Conservation (phyloP, 345 rosid species). For the Isatis tinctoria region DNA sequence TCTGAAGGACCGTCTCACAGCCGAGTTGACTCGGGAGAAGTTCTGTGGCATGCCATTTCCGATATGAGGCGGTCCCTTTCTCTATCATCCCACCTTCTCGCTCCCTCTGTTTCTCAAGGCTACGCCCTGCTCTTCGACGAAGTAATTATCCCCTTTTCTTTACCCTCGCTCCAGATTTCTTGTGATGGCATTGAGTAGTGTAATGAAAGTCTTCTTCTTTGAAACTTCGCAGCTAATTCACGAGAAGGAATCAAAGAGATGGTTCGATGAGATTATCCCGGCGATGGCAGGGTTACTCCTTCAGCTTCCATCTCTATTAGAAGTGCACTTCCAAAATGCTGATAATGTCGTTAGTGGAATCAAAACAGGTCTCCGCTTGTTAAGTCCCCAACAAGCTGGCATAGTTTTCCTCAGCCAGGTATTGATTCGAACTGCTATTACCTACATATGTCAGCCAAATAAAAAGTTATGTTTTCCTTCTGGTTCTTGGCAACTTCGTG, state of each 20-base stretch:
- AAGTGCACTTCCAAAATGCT: constrained; percentile 57
- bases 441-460: background rate
- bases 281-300: constrained; percentile 58
- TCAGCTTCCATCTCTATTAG: constrained; percentile 58
- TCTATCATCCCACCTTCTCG: constrained; percentile 37
- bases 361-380: constrained; percentile 52
- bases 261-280: constrained; percentile 69
- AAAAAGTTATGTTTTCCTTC: no score
- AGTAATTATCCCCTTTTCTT: constrained; percentile 20
- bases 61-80: constrained; percentile 51
- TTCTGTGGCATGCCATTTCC: constrained; percentile 48
- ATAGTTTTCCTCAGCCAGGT: constrained; percentile 83
- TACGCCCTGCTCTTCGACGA: constrained; percentile 69
- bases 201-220: background rate
- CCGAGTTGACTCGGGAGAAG: constrained; percentile 61
- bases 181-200: background rate
- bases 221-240: constrained; percentile 44
- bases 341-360: constrained; percentile 31
- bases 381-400: constrained; percentile 65
- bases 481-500: background rate
- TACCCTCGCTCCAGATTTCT: background rate
- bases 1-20: constrained; percentile 61
- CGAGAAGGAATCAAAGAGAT: constrained; percentile 46
- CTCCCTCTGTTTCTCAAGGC: constrained; percentile 47
- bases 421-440: background rate